Percentiles rank a stretch among this genome's conserved stretches.
Evolutionary conservation across 768 basidiomycete species (phyloP).

Genomic region (Leccinum subtestaceum): DNA sequence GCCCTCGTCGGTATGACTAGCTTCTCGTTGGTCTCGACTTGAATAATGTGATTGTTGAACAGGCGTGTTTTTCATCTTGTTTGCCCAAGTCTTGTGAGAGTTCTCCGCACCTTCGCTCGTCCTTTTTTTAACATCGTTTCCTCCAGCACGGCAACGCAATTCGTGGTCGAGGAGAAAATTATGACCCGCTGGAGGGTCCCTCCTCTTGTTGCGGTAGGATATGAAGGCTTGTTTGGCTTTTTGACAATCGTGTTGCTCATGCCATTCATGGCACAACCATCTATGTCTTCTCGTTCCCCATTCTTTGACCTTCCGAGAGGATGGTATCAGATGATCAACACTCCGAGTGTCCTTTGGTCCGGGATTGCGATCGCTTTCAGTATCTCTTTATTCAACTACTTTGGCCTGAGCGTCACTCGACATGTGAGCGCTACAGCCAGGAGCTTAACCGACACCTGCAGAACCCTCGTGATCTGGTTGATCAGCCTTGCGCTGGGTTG

Average conservation of each 20-base stretch:
- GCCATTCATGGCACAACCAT: slow-evolving; percentile 74
- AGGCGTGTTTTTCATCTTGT: slow-evolving; percentile 90
- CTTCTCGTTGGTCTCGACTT: slow-evolving; percentile 11
- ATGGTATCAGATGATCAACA: slow-evolving; percentile 83
- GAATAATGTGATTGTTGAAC: slow-evolving; percentile 15
- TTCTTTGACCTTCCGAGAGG: slow-evolving; percentile 90
- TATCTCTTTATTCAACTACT: slow-evolving; percentile 85
- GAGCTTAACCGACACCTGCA: slow-evolving; percentile 89
- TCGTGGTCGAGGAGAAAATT: slow-evolving; percentile 96
- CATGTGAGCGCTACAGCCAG: slow-evolving; percentile 92
- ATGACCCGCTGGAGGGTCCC: slow-evolving; percentile 83
- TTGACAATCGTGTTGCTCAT: slow-evolving; percentile 75
- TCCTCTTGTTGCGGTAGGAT: slow-evolving; percentile 91
- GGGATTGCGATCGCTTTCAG: slow-evolving; percentile 69
- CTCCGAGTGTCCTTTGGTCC: slow-evolving; percentile 66
- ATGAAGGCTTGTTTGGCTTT: slow-evolving; percentile 89
- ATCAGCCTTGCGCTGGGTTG: slow-evolving; percentile 86
- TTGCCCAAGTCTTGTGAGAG: slow-evolving; percentile 92
- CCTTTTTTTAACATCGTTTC: slow-evolving; percentile 1
- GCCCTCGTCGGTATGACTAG: slow-evolving; percentile 62
- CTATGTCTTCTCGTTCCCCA: slow-evolving; percentile 57
- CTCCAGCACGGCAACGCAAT: slow-evolving; percentile 81
- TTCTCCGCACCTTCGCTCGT: neutral
- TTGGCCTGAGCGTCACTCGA: slow-evolving; percentile 88
- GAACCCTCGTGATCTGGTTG: slow-evolving; percentile 95